A percentile compares a stretch with the other conserved stretches of the same genome.
phyloP scores from a whole-genome alignment of 176 grass and related monocot species.

The Bonia amplexicaulis region DNA sequence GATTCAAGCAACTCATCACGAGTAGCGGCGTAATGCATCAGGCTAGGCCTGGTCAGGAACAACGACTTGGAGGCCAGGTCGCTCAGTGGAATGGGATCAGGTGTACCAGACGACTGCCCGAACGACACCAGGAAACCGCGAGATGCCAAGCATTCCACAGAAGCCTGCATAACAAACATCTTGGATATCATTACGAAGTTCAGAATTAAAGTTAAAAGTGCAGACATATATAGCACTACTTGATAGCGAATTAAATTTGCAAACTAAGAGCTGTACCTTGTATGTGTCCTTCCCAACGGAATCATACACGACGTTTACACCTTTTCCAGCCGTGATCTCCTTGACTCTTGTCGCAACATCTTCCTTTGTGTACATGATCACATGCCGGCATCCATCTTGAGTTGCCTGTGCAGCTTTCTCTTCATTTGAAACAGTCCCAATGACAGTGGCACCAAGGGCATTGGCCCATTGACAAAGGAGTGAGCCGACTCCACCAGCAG shows the following conservation, averaged over 20 bases:
- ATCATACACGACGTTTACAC: constrained; percentile 87
- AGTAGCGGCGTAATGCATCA: constrained; percentile 60
- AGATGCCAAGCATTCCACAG: constrained; percentile 46
- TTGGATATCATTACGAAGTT: neutral
- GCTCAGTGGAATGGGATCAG: constrained; percentile 41
- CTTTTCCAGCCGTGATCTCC: constrained; percentile 75
- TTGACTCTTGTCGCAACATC: constrained; percentile 74
- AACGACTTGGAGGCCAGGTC: constrained; percentile 60
- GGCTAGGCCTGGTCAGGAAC: constrained; percentile 58
- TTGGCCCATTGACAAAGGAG: constrained; percentile 92
- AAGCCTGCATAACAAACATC: constrained; percentile 39
- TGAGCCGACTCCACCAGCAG: constrained; percentile 85
- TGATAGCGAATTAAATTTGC: neutral
- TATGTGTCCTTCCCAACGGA: constrained; percentile 90
- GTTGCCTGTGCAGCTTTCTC: constrained; percentile 72
- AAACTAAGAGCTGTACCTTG: constrained; percentile 40
- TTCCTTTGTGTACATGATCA: constrained; percentile 74
- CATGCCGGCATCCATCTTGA: constrained; percentile 73
- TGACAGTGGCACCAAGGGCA: constrained; percentile 81
- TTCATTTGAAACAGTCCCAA: constrained; percentile 84
- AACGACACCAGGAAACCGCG: constrained; percentile 56
- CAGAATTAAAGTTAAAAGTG: neutral
- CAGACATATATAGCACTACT: too few species aligned
- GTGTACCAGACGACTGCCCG: constrained; percentile 63
- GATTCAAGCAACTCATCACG: constrained; percentile 57